These are phyloP conservation scores for Paracamarosporium sp. DNA, from an alignment of 2,329 filamentous ascomycete species.

Conservation along the genomic window DNA sequence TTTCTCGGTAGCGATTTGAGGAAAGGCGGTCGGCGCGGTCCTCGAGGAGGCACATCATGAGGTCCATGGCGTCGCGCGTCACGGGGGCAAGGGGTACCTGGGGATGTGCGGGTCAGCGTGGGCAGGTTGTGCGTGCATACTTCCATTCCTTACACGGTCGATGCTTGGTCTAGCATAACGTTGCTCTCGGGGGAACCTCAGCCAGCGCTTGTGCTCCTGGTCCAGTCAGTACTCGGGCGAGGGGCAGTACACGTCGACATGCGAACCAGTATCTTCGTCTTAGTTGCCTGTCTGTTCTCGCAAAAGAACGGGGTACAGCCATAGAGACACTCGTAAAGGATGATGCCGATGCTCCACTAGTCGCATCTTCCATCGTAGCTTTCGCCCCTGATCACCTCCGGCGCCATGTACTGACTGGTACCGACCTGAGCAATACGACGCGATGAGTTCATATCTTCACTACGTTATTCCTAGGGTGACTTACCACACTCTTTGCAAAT, in stretches of 20 bases:
- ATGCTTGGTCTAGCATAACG: conserved; percentile 61
- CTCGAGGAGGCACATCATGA: conserved; percentile 75
- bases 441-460: background rate
- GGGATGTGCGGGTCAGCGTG: background rate
- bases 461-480: background rate
- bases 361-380: conserved; percentile 92
- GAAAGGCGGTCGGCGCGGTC: conserved; percentile 80
- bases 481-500: conserved; percentile 74
- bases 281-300: conserved; percentile 82
- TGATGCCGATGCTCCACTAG: conserved; percentile 96
- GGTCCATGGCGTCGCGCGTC: conserved; percentile 74
- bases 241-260: background rate
- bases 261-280: conserved; percentile 79
- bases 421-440: conserved; percentile 63
- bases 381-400: conserved; percentile 84
- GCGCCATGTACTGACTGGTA: conserved; percentile 98
- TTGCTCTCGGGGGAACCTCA: conserved; percentile 71
- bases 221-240: conserved; percentile 17
- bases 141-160: conserved; percentile 26
- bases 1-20: conserved; percentile 74
- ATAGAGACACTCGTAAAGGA: conserved; percentile 93
- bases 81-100: conserved; percentile 56
- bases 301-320: conserved; percentile 89
- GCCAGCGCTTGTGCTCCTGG: conserved; percentile 72
- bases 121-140: background rate